Percentiles rank a stretch among this genome's conserved stretches.
phyloP scores from a whole-genome alignment of 768 basidiomycete genomes.

The Chiua virens region DNA sequence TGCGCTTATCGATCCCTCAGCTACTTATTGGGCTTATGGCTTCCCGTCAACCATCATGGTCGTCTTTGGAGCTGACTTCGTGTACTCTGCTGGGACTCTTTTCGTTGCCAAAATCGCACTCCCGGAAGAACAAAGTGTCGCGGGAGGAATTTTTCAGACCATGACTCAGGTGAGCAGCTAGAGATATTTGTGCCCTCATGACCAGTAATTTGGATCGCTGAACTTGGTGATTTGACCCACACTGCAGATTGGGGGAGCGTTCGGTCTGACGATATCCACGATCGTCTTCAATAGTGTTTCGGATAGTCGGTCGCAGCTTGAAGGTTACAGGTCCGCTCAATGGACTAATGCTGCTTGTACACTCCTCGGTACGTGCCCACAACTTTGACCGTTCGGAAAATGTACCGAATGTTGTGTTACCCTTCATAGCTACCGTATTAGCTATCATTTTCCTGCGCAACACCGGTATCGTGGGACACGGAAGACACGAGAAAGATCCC shows the following conservation, averaged over 20 bases:
- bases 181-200: too few relatives aligned
- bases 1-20: constrained; percentile 57
- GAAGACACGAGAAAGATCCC: too few relatives aligned
- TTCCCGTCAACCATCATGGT: constrained; percentile 63
- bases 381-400: too few relatives aligned
- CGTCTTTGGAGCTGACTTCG: constrained; percentile 79
- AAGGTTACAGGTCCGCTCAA: too few relatives aligned
- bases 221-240: neutral
- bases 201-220: neutral
- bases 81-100: constrained; percentile 69
- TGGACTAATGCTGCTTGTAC: too few relatives aligned
- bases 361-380: too few relatives aligned
- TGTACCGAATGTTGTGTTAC: too few relatives aligned
- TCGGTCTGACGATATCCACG: constrained; percentile 71
- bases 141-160: constrained; percentile 76
- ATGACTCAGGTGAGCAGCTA: constrained; percentile 58
- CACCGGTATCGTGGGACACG: too few relatives aligned
- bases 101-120: constrained; percentile 68
- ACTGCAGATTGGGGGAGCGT: constrained; percentile 59
- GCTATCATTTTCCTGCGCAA: too few relatives aligned
- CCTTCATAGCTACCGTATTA: too few relatives aligned
- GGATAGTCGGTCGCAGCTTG: too few relatives aligned
- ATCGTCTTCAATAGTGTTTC: constrained; percentile 68
- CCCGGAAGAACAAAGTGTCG: constrained; percentile 72
- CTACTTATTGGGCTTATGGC: constrained; percentile 71